These are phyloP conservation scores for Funneliformis caledonium DNA, from an alignment of 371 early-diverging fungal species.

Conservation along the genomic window DNA sequence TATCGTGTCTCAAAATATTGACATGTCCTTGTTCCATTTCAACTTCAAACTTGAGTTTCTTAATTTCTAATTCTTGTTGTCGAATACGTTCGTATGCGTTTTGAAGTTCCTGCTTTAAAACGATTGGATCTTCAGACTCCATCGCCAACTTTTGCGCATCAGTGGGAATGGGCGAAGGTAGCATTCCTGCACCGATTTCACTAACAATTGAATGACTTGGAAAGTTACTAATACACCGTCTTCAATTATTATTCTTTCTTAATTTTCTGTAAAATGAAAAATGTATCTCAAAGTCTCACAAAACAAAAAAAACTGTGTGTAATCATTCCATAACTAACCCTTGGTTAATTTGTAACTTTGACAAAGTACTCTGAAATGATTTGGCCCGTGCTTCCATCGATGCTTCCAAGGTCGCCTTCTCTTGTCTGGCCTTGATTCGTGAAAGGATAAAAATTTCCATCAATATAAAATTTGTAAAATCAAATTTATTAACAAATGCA, in stretches of 20 bases:
- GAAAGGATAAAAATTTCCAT: not conserved
- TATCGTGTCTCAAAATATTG: slow-evolving; percentile 70
- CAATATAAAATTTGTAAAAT: not conserved
- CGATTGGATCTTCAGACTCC: not conserved
- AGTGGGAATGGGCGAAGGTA: not conserved
- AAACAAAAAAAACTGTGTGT: not conserved
- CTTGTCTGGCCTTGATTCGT: not conserved
- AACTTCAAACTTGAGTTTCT: slow-evolving; percentile 66
- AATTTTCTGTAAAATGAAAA: too few relatives aligned
- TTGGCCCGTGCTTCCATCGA: slow-evolving; percentile 21
- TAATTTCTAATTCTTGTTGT: slow-evolving; percentile 44
- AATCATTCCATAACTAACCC: not conserved
- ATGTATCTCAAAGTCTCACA: not conserved
- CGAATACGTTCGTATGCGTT: slow-evolving; percentile 8
- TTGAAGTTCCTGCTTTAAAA: not conserved
- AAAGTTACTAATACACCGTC: not conserved
- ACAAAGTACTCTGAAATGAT: slow-evolving; percentile 13
- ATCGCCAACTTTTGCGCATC: not conserved
- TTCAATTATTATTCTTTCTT: not conserved
- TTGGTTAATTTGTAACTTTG: slow-evolving; percentile 18
- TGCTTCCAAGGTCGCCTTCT: slow-evolving; percentile 10
- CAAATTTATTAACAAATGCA: too few relatives aligned
- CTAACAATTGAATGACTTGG: not conserved
- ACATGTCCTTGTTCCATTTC: slow-evolving; percentile 74
- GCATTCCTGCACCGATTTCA: not conserved